Evolutionary conservation across 2,329 filamentous ascomycete genomes (phyloP).

Genomic region (Fusarium agapanthi): DNA sequence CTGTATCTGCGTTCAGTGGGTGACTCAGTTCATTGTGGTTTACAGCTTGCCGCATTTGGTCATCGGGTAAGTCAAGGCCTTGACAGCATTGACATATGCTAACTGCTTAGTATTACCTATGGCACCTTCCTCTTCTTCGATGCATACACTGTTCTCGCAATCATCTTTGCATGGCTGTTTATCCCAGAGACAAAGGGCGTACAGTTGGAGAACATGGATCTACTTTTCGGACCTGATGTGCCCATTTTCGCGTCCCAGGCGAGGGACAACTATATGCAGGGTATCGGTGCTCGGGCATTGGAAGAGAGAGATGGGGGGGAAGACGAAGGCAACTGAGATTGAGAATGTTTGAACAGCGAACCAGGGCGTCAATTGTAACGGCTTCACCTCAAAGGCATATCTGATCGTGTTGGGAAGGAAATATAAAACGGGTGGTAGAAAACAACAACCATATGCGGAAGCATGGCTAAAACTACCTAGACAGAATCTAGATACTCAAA

Average conservation of each 20-base stretch:
- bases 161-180: not conserved
- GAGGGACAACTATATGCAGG: not conserved
- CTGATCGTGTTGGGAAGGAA: fast-evolving
- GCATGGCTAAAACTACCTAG: not conserved
- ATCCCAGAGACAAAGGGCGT: not conserved
- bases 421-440: fast-evolving
- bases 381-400: not conserved
- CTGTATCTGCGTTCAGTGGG: not conserved
- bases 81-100: not conserved
- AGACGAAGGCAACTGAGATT: not conserved
- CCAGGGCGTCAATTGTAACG: fast-evolving
- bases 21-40: not conserved
- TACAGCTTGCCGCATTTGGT: not conserved
- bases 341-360: not conserved
- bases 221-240: not conserved
- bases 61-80: not conserved
- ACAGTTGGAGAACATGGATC: not conserved
- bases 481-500: not conserved
- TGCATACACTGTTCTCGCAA: not conserved
- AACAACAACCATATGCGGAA: not conserved
- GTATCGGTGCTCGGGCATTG: not conserved
- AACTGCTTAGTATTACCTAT: not conserved
- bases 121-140: not conserved
- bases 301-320: fast-evolving
- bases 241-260: not conserved